Percentiles rank a stretch among this genome's conserved stretches.
These are phyloP conservation scores for Blastomyces emzantsi DNA, from an alignment of 2,329 filamentous ascomycete genomes.

Conservation along the genomic window DNA sequence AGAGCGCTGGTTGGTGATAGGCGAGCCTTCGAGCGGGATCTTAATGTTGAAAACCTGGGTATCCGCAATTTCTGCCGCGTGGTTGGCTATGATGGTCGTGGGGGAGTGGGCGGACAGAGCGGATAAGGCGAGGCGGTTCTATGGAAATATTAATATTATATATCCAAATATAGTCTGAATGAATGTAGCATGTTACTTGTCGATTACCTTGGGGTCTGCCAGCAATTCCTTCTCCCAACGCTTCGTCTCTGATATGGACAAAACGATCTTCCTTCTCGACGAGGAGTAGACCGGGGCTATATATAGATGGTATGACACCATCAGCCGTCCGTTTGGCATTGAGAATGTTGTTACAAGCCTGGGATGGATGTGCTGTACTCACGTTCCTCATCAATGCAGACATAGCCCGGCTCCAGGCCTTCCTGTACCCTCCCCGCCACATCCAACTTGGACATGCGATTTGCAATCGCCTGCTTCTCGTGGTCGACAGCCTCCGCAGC, in stretches of 20 bases:
- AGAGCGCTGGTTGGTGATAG: constrained; percentile 74
- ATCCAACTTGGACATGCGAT: constrained; percentile 6
- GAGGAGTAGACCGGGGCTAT: constrained; percentile 18
- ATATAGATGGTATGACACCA: no score
- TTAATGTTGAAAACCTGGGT: constrained; percentile 75
- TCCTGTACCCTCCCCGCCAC: neutral
- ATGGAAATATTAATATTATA: neutral
- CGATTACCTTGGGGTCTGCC: constrained; percentile 22
- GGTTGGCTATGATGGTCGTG: constrained; percentile 55
- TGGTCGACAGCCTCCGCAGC: neutral
- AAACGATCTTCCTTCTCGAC: constrained; percentile 11
- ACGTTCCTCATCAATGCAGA: constrained; percentile 15
- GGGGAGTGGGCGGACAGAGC: constrained; percentile 62
- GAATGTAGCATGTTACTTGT: neutral
- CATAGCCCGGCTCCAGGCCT: constrained; percentile 3
- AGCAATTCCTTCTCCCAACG: constrained; percentile 24
- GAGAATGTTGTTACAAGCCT: neutral
- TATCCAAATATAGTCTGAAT: neutral
- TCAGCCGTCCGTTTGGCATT: neutral
- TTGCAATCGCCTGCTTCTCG: constrained; percentile 8
- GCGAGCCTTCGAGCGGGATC: constrained; percentile 71
- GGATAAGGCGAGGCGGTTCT: constrained; percentile 64
- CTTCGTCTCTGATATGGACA: constrained; percentile 20
- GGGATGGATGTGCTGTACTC: constrained; percentile 6
- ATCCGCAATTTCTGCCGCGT: constrained; percentile 54